Base-by-base conservation (phyloP, 371 early-diverging fungal species). In the Mortierella sp. region DNA sequence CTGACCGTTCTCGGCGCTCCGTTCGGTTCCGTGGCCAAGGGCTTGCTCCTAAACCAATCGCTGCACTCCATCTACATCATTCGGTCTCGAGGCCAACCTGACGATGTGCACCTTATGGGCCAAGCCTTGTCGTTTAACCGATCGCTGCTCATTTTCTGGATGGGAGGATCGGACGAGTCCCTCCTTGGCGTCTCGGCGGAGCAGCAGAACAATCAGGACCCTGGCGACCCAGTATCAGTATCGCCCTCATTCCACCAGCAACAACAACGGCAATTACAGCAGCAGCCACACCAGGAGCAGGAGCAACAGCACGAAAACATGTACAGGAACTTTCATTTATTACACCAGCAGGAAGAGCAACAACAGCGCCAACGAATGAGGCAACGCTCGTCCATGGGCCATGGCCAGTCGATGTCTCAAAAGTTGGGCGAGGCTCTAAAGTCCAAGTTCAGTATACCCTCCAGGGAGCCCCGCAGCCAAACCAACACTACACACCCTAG, bases 111-210 rank as follows among this genome's bases (percentile, higher is more conserved):
- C 70, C 28, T 80, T 34, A 80, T 84, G 85, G 81, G 81, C 10
- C 81, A 84, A 37, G 78, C 81, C 4, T 21, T 84, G 31, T 75
- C 71, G 9, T 81, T 75, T 28, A 84, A 81, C 28, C 81, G 85
- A 21, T 75, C 85, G 8, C 61, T 84, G 44, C 81, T 84, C 26
- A 78, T 84, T 14, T 80, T 78, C 46, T 84, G 85, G 85, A 84
- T 84, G 85, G 85, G 81, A 24, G 85, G 78, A 6, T 73, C 85
- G 28, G 85, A 84, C 16, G 75, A 80, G n/a, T 75, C 81, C 0
- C 76, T 84, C 34, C 64, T 83, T 43, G 75, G 77, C 2, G 19
- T 51, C 54, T 13, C 72, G n/a, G 10, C 55, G 44, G 51, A 51
- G 21, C 71, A 43, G 53, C 71, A 53, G 44, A 40, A 10, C 43